phyloP scores from a whole-genome alignment of 257 asterid species.

The Cruciata laevipes region DNA sequence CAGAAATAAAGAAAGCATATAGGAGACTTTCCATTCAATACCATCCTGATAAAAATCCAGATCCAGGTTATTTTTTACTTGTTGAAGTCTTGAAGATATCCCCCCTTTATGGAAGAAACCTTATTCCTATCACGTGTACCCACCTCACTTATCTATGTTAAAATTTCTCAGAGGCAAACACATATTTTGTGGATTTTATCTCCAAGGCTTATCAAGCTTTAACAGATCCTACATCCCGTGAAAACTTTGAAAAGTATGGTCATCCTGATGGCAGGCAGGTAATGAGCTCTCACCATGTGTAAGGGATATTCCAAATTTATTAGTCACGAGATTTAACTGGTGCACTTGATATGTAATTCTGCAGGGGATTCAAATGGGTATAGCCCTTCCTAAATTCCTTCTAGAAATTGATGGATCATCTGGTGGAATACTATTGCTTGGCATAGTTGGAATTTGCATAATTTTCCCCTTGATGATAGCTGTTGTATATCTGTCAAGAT shows the following conservation, averaged over 20 bases:
- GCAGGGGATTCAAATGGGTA: conserved; percentile 97
- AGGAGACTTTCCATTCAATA: conserved; percentile 90
- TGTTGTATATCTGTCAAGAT: conserved; percentile 85
- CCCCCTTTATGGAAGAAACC: conserved; percentile 5
- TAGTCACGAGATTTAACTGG: neutral
- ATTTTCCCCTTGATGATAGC: conserved; percentile 81
- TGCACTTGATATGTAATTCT: conserved; percentile 14
- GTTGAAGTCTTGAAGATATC: conserved; percentile 22
- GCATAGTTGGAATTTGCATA: conserved; percentile 97
- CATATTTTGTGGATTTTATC: conserved; percentile 74
- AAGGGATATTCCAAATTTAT: neutral
- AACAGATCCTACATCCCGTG: conserved; percentile 94
- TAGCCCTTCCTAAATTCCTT: conserved; percentile 92
- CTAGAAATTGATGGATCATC: conserved; percentile 90
- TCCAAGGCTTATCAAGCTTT: conserved; percentile 99
- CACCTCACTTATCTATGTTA: conserved; percentile 13
- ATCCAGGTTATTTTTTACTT: conserved; percentile 82
- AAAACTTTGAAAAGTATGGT: conserved; percentile 93
- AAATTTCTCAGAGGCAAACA: conserved; percentile 73
- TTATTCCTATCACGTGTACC: conserved; percentile 6
- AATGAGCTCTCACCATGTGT: conserved; percentile 11
- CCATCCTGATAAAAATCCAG: conserved; percentile 99
- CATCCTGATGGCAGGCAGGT: conserved; percentile 99
- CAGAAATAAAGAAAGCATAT: conserved; percentile 95
- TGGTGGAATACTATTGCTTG: conserved; percentile 87